Evolutionary conservation across 768 basidiomycete species (phyloP).

Genomic region (Naganishia antarctica): DNA sequence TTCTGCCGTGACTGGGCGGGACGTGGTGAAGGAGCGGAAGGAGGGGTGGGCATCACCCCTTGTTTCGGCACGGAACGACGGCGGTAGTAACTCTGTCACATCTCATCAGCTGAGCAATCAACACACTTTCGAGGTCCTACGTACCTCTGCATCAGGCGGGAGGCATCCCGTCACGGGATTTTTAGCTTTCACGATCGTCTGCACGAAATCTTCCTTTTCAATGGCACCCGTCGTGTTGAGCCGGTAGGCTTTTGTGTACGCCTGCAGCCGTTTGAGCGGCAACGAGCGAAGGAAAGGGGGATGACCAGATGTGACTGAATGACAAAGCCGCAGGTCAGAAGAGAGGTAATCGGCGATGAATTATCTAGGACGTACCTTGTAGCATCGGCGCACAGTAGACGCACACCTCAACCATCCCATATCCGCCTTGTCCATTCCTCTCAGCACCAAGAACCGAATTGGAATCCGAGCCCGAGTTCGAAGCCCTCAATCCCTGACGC

Average conservation of each 20-base stretch:
- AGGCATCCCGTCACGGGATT: constrained; percentile 43
- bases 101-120: no score
- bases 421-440: constrained; percentile 34
- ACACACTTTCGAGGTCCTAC: constrained; percentile 14
- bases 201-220: constrained; percentile 49
- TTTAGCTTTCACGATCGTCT: constrained; percentile 42
- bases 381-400: constrained; percentile 42
- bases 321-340: background rate
- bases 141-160: constrained; percentile 44
- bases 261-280: constrained; percentile 46
- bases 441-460: constrained; percentile 16
- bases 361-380: constrained; percentile 37
- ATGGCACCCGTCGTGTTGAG: constrained; percentile 35
- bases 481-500: constrained; percentile 30
- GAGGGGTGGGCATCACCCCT: constrained; percentile 28
- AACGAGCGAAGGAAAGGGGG: constrained; percentile 36
- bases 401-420: constrained; percentile 47
- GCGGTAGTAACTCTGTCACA: constrained; percentile 41
- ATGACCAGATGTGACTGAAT: constrained; percentile 41
- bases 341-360: background rate
- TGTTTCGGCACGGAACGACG: constrained; percentile 43
- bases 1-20: constrained; percentile 20
- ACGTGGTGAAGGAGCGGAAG: constrained; percentile 13
- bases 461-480: constrained; percentile 25
- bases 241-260: constrained; percentile 44